phyloP scores from a whole-genome alignment of 768 basidiomycete genomes.

The Tremella mesenterica region DNA sequence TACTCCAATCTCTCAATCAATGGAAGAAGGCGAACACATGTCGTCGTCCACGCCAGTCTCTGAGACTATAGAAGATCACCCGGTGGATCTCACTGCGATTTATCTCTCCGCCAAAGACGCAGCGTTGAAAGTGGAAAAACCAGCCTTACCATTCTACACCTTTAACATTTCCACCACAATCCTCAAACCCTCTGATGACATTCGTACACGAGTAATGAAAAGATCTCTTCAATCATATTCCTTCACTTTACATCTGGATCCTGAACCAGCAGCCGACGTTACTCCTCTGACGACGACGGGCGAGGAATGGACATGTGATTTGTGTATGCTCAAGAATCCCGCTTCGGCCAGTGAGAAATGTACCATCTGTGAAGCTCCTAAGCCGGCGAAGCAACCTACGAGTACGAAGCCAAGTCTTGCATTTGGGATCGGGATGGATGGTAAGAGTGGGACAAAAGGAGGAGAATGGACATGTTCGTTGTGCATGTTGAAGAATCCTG shows the following conservation, averaged over 20 bases:
- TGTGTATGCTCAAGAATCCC: constrained; percentile 50
- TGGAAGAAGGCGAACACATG: background rate
- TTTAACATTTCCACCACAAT: constrained; percentile 13
- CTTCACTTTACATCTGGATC: constrained; percentile 10
- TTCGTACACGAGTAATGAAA: background rate
- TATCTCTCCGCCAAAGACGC: constrained; percentile 30
- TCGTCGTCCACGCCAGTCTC: background rate
- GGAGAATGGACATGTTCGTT: constrained; percentile 54
- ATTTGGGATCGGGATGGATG: background rate
- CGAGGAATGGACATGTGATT: constrained; percentile 53
- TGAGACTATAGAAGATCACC: too few relatives aligned
- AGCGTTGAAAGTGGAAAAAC: constrained; percentile 20
- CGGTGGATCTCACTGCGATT: constrained; percentile 6
- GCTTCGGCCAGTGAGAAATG: constrained; percentile 48
- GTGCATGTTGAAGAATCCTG: constrained; percentile 51
- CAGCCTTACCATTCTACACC: constrained; percentile 33
- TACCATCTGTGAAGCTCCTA: constrained; percentile 48
- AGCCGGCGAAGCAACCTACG: constrained; percentile 5
- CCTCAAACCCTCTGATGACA: background rate
- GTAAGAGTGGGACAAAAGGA: background rate
- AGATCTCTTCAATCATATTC: background rate
- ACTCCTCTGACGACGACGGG: constrained; percentile 1
- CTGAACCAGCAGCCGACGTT: background rate
- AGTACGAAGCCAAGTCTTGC: background rate
- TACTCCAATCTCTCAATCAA: background rate